Conservation (phyloP, 495 filamentous ascomycete genomes). For the Podospora pseudoanserina region DNA sequence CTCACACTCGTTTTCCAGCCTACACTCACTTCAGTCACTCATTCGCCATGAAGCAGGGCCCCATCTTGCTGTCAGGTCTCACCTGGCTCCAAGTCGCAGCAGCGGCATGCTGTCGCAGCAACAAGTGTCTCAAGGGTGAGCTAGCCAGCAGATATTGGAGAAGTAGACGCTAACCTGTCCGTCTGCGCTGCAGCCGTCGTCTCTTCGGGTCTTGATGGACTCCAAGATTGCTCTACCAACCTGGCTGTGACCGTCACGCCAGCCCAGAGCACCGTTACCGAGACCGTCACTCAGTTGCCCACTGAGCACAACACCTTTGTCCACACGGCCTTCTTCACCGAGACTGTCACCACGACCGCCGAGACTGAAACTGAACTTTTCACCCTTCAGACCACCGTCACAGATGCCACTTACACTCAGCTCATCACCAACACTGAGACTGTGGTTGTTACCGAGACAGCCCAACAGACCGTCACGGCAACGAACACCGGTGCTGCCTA, state of each 20-base stretch:
- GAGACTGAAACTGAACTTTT: neutral
- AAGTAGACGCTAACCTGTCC: too few species aligned
- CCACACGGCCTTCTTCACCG: conserved; percentile 12
- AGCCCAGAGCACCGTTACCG: conserved; percentile 11
- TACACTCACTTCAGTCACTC: conserved; percentile 9
- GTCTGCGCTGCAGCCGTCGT: conserved; percentile 1
- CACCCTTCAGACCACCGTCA: neutral
- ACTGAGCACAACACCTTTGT: conserved; percentile 13
- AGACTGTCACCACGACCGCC: conserved; percentile 12
- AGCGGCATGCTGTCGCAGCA: conserved; percentile 21
- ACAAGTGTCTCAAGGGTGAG: conserved; percentile 20
- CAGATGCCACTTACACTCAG: neutral
- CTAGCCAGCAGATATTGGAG: neutral
- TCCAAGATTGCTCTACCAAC: conserved; percentile 15
- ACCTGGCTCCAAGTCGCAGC: conserved; percentile 15
- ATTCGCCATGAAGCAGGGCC: conserved; percentile 18
- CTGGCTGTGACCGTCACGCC: conserved; percentile 18
- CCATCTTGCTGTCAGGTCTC: conserved; percentile 13
- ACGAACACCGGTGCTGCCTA: neutral
- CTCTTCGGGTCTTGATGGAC: conserved; percentile 4
- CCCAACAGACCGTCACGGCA: neutral
- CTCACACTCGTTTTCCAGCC: conserved; percentile 7
- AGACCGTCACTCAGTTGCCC: conserved; percentile 10
- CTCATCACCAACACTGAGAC: neutral
- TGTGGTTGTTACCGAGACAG: conserved; percentile 7